Percentiles rank a stretch among this genome's conserved stretches.
Evolutionary conservation across 805 yeast species (phyloP).

Genomic region (Candida ponderosae): DNA sequence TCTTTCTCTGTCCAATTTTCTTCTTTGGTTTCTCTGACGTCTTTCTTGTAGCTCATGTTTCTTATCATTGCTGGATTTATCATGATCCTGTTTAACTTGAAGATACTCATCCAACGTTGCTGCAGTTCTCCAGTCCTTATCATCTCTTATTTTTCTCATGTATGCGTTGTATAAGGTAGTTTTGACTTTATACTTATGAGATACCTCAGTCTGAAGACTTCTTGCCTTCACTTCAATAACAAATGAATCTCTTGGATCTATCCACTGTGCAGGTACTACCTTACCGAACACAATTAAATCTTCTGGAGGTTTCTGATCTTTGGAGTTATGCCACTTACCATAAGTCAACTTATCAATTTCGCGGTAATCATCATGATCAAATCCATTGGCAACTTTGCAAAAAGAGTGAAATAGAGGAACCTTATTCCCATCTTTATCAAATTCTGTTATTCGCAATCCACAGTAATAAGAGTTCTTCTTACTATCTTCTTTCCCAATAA

Average conservation of each 20-base stretch:
- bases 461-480: conserved; percentile 64
- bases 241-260: conserved; percentile 66
- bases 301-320: conserved; percentile 32
- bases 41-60: conserved; percentile 11
- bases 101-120: conserved; percentile 48
- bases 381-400: conserved; percentile 80
- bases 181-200: conserved; percentile 49
- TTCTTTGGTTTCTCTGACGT: conserved; percentile 20
- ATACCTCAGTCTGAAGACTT: conserved; percentile 45
- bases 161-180: conserved; percentile 73
- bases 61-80: conserved; percentile 2
- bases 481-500: conserved; percentile 74
- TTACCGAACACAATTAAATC: conserved; percentile 46
- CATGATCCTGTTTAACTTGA: conserved; percentile 21
- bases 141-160: conserved; percentile 58
- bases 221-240: conserved; percentile 82
- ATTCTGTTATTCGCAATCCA: conserved; percentile 48
- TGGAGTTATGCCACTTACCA: conserved; percentile 51
- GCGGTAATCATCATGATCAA: conserved; percentile 54
- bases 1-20: conserved; percentile 22
- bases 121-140: conserved; percentile 53
- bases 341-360: conserved; percentile 48
- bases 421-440: conserved; percentile 16
- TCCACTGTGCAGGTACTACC: conserved; percentile 65
- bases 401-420: conserved; percentile 47